Base-by-base conservation (phyloP, 345 rosid species). In the Camelina laxa region DNA sequence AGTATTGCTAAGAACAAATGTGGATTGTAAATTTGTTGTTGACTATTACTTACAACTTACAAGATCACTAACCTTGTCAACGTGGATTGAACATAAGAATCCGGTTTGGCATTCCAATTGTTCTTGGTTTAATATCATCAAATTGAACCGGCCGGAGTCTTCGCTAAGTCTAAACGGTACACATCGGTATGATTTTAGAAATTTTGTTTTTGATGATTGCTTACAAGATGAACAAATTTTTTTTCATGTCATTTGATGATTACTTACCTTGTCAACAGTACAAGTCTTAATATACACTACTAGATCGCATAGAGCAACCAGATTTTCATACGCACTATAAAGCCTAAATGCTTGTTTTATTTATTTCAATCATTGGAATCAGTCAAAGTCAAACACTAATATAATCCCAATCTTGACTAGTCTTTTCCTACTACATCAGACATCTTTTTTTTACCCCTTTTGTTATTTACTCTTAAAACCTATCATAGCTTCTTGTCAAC, bases 381-480 rank as follows among this genome's bases (percentile, higher is more conserved):
- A 41, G 70, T 47, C n/a, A 56, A 48, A 41, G 70, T 47, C n/a
- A 56, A 48, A 65, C 57, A 73, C 77, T 74, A 74, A 51, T 19
- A n/a, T 72, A 53, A 61, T 59, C 73, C 73, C 38, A 58, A 13
- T 50, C 11, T 61, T 24, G 65, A 55, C 70, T 69, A 60, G 38
- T 62, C 59, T 44, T 27, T 44, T 45, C 70, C 55, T 69, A 44
- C 66, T 70, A 76, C 66, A 76, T 69, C 47, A 63, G 47, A 62
- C 42, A 7, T 60, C 1, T 44, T 58, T 1, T 65, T 62, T 9
- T 60, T 27, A 20, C 0, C 38, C 39, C 9, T 61, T 68, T 47
- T 58, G 74, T 67, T 75, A 75, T 60, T 60, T 75, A 75, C 79
- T 54, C 9, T 53, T 45, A 65, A 24, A 47, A 39, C 47, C 69